Conservation (phyloP, 805 yeast species). For the Wickerhamomyces chaumierensis region DNA sequence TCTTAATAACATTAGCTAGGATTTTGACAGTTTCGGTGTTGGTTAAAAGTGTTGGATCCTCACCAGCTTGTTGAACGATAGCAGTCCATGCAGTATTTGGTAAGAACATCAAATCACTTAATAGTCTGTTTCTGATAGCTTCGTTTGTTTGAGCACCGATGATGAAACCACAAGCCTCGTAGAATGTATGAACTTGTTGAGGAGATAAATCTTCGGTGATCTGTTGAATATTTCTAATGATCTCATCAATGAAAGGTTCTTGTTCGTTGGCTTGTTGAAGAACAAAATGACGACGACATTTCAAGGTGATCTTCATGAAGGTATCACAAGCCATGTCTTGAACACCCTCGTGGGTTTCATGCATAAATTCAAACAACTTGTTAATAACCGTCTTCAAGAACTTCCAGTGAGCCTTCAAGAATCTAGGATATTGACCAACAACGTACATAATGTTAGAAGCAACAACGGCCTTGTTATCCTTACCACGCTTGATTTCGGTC, state of each 20-base stretch:
- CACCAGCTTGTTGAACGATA: conserved; percentile 74
- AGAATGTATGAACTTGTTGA: conserved; percentile 95
- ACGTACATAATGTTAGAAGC: conserved; percentile 99
- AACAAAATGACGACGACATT: conserved; percentile 93
- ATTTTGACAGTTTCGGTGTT: conserved; percentile 83
- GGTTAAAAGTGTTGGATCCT: conserved; percentile 68
- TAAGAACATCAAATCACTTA: conserved; percentile 71
- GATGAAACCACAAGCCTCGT: conserved; percentile 94
- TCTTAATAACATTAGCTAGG: conserved; percentile 86
- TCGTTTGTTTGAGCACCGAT: conserved; percentile 74
- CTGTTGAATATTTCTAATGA: conserved; percentile 68
- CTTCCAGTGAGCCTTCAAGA: conserved; percentile 96
- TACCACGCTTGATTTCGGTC: conserved; percentile 94
- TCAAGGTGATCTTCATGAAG: conserved; percentile 86
- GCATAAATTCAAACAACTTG: conserved; percentile 96
- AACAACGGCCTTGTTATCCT: conserved; percentile 96
- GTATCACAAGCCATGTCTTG: conserved; percentile 99
- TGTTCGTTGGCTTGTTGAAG: conserved; percentile 74
- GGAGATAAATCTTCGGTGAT: conserved; percentile 92
- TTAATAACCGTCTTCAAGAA: conserved; percentile 91
- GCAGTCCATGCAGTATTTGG: conserved; percentile 95
- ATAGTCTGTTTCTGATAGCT: conserved; percentile 57
- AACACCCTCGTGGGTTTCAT: conserved; percentile 99
- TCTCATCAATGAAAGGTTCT: conserved; percentile 87
- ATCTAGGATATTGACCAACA: conserved; percentile 98